These are phyloP conservation scores for Euphorbia schlechtendalii DNA, from an alignment of 441 rosid genomes.

Conservation along the genomic window DNA sequence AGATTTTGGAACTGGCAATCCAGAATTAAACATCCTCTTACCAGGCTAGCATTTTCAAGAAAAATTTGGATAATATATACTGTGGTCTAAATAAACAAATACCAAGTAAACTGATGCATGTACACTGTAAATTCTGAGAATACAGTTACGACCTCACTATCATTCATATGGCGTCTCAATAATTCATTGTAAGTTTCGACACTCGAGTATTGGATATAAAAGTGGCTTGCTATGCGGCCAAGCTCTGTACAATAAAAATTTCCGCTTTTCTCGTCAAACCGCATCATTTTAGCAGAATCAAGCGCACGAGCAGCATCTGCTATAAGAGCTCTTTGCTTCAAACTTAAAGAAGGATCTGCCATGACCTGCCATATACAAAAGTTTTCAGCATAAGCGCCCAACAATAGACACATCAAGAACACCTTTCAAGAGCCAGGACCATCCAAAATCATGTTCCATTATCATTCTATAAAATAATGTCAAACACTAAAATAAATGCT, in stretches of 20 bases:
- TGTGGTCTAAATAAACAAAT: conserved; percentile 9
- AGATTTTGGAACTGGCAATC: neutral
- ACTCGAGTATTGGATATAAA: conserved; percentile 96
- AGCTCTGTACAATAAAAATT: conserved; percentile 98
- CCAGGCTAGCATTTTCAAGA: conserved; percentile 5
- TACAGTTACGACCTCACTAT: conserved; percentile 64
- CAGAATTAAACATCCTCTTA: neutral
- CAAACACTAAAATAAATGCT: too few species aligned
- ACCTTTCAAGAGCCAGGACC: conserved; percentile 14
- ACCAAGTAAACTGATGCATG: conserved; percentile 18
- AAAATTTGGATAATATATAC: conserved; percentile 4
- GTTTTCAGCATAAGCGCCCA: conserved; percentile 15
- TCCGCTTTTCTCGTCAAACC: conserved; percentile 99
- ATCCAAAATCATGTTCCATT: neutral
- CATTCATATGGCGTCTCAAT: conserved; percentile 95
- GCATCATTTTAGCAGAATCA: conserved; percentile 99
- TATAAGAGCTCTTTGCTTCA: conserved; percentile 88
- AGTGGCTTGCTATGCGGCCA: conserved; percentile 99
- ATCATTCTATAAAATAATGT: too few species aligned
- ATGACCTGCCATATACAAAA: conserved; percentile 55
- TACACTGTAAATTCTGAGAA: conserved; percentile 4
- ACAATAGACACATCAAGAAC: conserved; percentile 14
- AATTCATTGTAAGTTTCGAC: conserved; percentile 98
- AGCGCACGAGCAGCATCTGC: conserved; percentile 98
- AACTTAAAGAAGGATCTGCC: conserved; percentile 84